Evolutionary conservation across 1,284 basidiomycete genomes (phyloP).

Genomic region (Ceratobasidium sp.): DNA sequence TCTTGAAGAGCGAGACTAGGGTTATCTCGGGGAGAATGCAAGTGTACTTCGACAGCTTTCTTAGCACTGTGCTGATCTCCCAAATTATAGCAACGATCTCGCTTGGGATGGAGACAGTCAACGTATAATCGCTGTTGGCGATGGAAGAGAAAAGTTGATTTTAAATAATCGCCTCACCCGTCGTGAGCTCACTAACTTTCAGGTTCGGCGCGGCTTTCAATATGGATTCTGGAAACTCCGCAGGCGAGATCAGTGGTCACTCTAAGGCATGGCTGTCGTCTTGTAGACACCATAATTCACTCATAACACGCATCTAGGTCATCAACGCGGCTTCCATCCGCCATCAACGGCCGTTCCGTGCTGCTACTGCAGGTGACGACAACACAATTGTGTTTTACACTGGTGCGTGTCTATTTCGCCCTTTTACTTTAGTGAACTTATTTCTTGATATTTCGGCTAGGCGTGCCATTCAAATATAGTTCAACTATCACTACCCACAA

Average conservation of each 20-base stretch:
- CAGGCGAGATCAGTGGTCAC: slow-evolving; percentile 95
- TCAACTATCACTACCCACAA: slow-evolving; percentile 91
- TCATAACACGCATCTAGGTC: slow-evolving; percentile 60
- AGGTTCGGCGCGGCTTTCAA: slow-evolving; percentile 92
- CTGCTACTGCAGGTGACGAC: slow-evolving; percentile 75
- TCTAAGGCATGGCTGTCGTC: slow-evolving; percentile 72
- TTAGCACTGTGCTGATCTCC: background rate
- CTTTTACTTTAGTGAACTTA: background rate
- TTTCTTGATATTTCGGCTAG: slow-evolving; percentile 57
- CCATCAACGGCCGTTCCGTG: slow-evolving; percentile 90
- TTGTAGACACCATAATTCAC: background rate
- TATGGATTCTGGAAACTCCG: slow-evolving; percentile 88
- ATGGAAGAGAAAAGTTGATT: slow-evolving; percentile 87
- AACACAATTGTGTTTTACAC: slow-evolving; percentile 78
- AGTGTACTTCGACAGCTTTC: slow-evolving; percentile 52
- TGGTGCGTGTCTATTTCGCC: slow-evolving; percentile 7
- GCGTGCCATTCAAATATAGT: slow-evolving; percentile 90
- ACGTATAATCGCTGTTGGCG: slow-evolving; percentile 95
- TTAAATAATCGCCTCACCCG: background rate
- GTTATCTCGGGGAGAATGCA: slow-evolving; percentile 87
- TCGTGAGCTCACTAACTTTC: slow-evolving; percentile 10
- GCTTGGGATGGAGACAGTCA: slow-evolving; percentile 98
- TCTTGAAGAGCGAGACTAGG: slow-evolving; percentile 87
- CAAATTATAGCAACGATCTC: slow-evolving; percentile 80
- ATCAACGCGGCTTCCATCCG: slow-evolving; percentile 95